These are phyloP conservation scores for Backusella macrospora DNA, from an alignment of 192 early-diverging fungal species.

Conservation along the genomic window DNA sequence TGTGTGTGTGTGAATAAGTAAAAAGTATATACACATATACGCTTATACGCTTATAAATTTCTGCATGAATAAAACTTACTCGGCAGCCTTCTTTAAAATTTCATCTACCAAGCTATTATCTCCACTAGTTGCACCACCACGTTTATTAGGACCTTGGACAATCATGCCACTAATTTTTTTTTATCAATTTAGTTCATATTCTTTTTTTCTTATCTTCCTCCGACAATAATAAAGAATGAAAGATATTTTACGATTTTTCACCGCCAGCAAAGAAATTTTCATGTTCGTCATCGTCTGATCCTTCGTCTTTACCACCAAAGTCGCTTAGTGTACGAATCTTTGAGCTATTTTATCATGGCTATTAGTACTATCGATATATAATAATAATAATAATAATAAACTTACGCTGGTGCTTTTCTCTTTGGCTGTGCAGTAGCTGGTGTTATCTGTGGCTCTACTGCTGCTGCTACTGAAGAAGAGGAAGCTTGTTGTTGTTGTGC, in stretches of 20 bases:
- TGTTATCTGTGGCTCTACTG: not conserved
- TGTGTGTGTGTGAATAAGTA: too few relatives aligned
- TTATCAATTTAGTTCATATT: not conserved
- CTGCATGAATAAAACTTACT: constrained; percentile 46
- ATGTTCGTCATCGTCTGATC: constrained; percentile 55
- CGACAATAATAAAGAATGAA: too few relatives aligned
- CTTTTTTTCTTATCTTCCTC: not conserved
- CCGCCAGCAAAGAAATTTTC: constrained; percentile 91
- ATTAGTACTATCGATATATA: not conserved
- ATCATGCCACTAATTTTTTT: constrained; percentile 46
- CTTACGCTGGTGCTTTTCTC: constrained; percentile 1
- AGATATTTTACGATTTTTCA: constrained; percentile 84
- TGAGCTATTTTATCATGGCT: constrained; percentile 1
- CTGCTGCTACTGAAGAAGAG: not conserved
- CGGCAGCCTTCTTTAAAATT: constrained; percentile 77
- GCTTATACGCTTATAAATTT: not conserved
- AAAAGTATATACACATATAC: not conserved
- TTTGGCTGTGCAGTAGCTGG: not conserved
- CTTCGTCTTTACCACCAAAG: constrained; percentile 36
- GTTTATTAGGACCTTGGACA: constrained; percentile 50
- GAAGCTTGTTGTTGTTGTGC: constrained; percentile 33
- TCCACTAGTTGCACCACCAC: constrained; percentile 31
- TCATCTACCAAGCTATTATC: constrained; percentile 68
- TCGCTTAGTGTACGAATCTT: constrained; percentile 55
- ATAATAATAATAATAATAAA: not conserved